Percentiles rank a stretch among this genome's conserved stretches.
Evolutionary conservation across 805 yeast genomes (phyloP).

Genomic region (Kuraishia molischiana): DNA sequence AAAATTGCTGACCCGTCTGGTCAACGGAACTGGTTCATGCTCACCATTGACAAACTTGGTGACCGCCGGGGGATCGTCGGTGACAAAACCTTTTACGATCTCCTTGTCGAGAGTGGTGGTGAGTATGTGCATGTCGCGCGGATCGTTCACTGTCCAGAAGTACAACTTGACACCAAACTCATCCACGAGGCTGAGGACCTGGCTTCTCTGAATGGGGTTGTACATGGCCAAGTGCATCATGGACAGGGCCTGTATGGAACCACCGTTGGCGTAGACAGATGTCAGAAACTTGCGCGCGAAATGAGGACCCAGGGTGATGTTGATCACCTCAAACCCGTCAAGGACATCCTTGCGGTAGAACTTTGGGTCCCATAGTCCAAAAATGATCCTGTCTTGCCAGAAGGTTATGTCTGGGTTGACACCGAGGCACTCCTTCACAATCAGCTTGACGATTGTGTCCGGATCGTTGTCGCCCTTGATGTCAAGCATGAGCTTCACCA

Average conservation of each 20-base stretch:
- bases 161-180: not conserved
- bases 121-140: not conserved
- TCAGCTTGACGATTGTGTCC: conserved; percentile 11
- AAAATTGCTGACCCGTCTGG: not conserved
- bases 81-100: not conserved
- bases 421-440: conserved; percentile 12
- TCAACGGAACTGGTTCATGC: not conserved
- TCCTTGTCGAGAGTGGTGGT: not conserved
- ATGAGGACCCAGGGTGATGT: conserved; percentile 18
- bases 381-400: conserved; percentile 24
- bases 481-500: conserved; percentile 30
- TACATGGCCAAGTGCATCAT: not conserved
- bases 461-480: conserved; percentile 23
- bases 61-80: not conserved
- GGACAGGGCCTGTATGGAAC: conserved; percentile 1
- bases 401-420: conserved; percentile 9
- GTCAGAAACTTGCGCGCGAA: conserved; percentile 13
- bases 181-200: not conserved
- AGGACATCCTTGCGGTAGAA: conserved; percentile 15
- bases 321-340: conserved; percentile 15
- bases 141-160: conserved; percentile 3
- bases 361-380: conserved; percentile 25
- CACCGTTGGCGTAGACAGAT: conserved; percentile 7
- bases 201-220: not conserved
- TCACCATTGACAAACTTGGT: not conserved